Evolutionary conservation across 169 alveolate genomes (phyloP).

Genomic region (Plasmodium fragile): DNA sequence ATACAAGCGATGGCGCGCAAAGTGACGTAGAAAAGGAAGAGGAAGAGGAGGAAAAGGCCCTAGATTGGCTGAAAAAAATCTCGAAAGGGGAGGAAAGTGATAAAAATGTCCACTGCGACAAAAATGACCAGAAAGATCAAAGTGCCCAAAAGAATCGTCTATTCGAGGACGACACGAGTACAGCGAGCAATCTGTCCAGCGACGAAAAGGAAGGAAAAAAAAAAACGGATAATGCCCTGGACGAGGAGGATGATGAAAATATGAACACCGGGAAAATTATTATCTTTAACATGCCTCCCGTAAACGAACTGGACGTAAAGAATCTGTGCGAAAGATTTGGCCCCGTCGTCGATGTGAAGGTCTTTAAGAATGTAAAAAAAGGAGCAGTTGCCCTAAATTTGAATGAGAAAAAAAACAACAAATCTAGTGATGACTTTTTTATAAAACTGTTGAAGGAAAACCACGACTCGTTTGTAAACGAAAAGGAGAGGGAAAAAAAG

Average conservation of each 20-base stretch:
- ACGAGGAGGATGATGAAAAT: conserved; percentile 29
- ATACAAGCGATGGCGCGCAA: neutral
- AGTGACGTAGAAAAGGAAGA: conserved; percentile 7
- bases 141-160: neutral
- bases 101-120: neutral
- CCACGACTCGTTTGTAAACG: neutral
- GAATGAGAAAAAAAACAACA: conserved; percentile 23
- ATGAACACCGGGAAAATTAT: conserved; percentile 76
- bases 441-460: conserved; percentile 58
- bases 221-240: neutral
- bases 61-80: conserved; percentile 58
- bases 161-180: neutral
- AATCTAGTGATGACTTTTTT: conserved; percentile 52
- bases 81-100: conserved; percentile 40
- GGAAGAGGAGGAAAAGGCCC: conserved; percentile 58
- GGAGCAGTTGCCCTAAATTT: conserved; percentile 42
- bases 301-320: conserved; percentile 64
- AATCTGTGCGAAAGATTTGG: conserved; percentile 68
- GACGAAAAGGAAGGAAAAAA: neutral
- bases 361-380: conserved; percentile 50
- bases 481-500: conserved; percentile 11
- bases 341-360: conserved; percentile 77
- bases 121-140: neutral
- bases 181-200: neutral
- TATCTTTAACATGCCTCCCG: conserved; percentile 71